Evolutionary conservation across 345 rosid genomes (phyloP).

Genomic region (Luvunga scandens): DNA sequence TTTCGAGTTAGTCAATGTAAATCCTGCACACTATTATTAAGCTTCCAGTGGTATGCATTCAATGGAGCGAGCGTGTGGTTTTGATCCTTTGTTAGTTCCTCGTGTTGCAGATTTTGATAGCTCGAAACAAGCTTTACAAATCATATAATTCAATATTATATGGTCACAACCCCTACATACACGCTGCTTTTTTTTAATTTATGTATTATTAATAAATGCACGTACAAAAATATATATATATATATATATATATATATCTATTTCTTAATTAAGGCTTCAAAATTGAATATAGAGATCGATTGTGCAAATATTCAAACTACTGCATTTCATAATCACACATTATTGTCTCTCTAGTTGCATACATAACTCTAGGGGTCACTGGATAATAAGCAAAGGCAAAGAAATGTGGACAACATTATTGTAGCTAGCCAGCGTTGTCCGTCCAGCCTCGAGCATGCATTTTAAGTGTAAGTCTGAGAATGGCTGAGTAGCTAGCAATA

Average conservation of each 20-base stretch:
- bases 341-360: background rate
- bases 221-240: background rate
- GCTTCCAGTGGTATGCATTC: background rate
- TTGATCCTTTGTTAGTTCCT: background rate
- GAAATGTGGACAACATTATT: conserved; percentile 10
- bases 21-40: background rate
- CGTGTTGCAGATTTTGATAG: background rate
- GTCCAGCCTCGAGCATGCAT: background rate
- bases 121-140: background rate
- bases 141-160: background rate
- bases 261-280: background rate
- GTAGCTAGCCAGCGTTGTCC: background rate
- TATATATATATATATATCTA: background rate
- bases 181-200: background rate
- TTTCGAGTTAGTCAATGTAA: conserved; percentile 22
- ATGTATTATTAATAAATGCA: background rate
- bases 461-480: too few relatives aligned
- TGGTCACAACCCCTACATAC: background rate
- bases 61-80: background rate
- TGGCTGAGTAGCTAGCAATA: too few relatives aligned
- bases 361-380: too few relatives aligned
- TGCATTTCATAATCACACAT: background rate
- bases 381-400: conserved; percentile 4
- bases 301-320: background rate
- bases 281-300: background rate